Conservation (phyloP, 176 grass and related monocot species). For the Dactylis glomerata region DNA sequence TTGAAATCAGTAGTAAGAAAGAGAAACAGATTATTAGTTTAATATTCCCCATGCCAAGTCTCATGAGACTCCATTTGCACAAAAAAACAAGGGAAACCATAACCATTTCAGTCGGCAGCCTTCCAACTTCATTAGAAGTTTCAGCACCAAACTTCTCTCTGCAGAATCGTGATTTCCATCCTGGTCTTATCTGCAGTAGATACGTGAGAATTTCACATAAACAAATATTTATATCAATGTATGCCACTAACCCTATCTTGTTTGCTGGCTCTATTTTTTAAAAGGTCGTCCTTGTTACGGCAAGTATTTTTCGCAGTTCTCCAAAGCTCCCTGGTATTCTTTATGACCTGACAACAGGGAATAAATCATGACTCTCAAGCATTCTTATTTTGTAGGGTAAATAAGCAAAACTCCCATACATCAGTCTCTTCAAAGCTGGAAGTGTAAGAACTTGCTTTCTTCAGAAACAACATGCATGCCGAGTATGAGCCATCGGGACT, state of each 20-base stretch:
- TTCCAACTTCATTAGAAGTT: slow-evolving; percentile 29
- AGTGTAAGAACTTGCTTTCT: neutral
- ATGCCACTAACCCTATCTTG: slow-evolving; percentile 21
- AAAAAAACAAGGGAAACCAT: slow-evolving; percentile 24
- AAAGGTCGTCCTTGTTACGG: slow-evolving; percentile 33
- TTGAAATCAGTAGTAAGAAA: neutral
- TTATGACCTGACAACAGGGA: neutral
- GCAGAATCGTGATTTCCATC: slow-evolving; percentile 58
- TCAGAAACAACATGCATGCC: neutral
- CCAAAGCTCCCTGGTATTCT: slow-evolving; percentile 41
- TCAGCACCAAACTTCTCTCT: slow-evolving; percentile 41
- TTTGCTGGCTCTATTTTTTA: slow-evolving; percentile 21
- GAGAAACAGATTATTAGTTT: neutral
- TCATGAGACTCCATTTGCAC: slow-evolving; percentile 2
- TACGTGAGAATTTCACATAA: neutral
- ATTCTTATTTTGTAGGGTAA: neutral
- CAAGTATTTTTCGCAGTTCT: slow-evolving; percentile 23
- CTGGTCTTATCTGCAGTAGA: slow-evolving; percentile 33
- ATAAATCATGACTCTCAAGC: neutral
- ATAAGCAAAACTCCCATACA: slow-evolving; percentile 25
- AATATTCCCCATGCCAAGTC: neutral
- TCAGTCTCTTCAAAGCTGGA: neutral
- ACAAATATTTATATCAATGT: neutral
- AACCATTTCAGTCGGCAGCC: slow-evolving; percentile 37
- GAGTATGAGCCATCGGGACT: neutral